phyloP scores from a whole-genome alignment of 2,329 filamentous ascomycete species.

The Graphiopsis chlorocephala region DNA sequence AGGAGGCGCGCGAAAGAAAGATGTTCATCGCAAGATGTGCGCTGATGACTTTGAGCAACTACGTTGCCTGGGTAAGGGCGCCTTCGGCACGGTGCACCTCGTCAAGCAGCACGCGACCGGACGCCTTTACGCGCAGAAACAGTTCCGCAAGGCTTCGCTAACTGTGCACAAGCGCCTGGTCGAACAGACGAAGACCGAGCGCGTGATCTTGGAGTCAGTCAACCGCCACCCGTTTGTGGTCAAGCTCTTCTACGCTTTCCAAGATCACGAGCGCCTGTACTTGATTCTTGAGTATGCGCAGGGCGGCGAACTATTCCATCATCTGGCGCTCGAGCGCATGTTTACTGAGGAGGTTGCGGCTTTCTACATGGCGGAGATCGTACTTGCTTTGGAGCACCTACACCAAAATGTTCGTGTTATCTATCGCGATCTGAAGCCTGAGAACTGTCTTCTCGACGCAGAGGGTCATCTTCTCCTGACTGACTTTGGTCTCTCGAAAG shows the following conservation, averaged over 20 bases:
- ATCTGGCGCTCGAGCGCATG: conserved; percentile 90
- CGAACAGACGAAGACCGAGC: conserved; percentile 96
- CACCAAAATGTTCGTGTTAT: conserved; percentile 90
- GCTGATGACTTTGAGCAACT: conserved; percentile 86
- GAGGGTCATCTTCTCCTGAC: conserved; percentile 92
- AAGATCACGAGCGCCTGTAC: conserved; percentile 96
- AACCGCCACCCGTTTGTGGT: conserved; percentile 97
- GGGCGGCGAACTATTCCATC: conserved; percentile 95
- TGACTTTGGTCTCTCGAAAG: conserved; percentile 95
- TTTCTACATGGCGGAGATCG: conserved; percentile 99
- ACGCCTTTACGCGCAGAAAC: conserved; percentile 92
- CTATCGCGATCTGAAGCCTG: conserved; percentile 95
- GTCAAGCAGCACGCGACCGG: conserved; percentile 88
- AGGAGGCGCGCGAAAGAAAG: conserved; percentile 45
- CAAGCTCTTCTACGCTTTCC: conserved; percentile 96
- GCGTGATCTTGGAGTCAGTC: conserved; percentile 89
- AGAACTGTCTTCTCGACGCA: conserved; percentile 90
- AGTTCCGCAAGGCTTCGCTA: conserved; percentile 94
- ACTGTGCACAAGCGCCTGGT: conserved; percentile 94
- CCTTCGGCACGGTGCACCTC: conserved; percentile 89
- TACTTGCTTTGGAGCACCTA: conserved; percentile 88
- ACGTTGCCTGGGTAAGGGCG: conserved; percentile 91
- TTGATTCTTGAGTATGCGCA: conserved; percentile 96
- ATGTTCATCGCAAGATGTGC: conserved; percentile 73
- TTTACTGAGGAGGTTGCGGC: conserved; percentile 84